Percentiles rank a stretch among this genome's conserved stretches.
Conservation (phyloP, 768 basidiomycete species). For the Lactarius indigo region DNA sequence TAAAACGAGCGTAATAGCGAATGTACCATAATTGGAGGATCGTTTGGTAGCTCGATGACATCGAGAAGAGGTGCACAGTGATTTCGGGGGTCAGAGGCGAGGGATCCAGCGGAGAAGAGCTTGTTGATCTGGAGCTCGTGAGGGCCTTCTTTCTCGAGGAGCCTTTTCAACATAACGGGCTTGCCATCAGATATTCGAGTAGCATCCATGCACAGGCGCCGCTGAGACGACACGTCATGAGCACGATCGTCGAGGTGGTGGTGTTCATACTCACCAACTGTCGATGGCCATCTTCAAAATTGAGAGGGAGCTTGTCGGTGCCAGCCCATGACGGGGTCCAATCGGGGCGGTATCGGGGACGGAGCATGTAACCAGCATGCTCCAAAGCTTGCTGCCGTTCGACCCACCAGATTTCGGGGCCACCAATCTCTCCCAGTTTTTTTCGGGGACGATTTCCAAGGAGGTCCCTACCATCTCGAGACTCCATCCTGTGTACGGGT, state of each 20-base stretch:
- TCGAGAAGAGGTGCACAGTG: conserved; percentile 31
- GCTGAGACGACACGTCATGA: not conserved
- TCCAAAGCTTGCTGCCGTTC: conserved; percentile 2
- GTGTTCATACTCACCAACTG: not conserved
- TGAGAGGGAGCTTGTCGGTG: not conserved
- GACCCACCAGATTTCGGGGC: conserved; percentile 4
- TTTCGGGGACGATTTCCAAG: not conserved
- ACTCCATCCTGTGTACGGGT: not conserved
- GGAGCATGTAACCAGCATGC: conserved; percentile 10
- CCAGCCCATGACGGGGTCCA: conserved; percentile 15
- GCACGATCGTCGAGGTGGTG: not conserved
- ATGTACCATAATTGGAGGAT: conserved; percentile 33
- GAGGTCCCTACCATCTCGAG: not conserved
- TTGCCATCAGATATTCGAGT: conserved; percentile 15
- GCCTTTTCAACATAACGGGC: conserved; percentile 15
- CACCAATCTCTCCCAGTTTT: not conserved
- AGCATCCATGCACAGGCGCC: conserved; percentile 17
- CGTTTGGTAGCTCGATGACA: conserved; percentile 25
- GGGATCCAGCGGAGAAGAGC: conserved; percentile 18
- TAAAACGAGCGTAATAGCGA: conserved; percentile 31
- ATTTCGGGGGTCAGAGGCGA: conserved; percentile 30
- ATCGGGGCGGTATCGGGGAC: conserved; percentile 9
- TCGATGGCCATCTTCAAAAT: conserved; percentile 17
- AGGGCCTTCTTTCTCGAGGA: conserved; percentile 1
- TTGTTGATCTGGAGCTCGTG: conserved; percentile 17